Evolutionary conservation across 306 rosid genomes (phyloP).

Genomic region (Sophora flavescens): DNA sequence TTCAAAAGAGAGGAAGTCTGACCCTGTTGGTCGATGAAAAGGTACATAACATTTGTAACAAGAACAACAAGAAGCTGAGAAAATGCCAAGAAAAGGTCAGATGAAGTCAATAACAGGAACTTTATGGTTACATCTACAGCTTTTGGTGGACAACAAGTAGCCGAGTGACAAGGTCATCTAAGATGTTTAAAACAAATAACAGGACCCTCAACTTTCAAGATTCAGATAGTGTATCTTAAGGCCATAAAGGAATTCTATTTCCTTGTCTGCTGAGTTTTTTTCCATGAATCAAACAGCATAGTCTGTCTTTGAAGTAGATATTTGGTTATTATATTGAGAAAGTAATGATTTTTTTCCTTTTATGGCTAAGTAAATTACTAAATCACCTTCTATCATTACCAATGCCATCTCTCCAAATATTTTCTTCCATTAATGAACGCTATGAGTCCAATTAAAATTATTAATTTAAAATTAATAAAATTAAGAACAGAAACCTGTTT

Average conservation of each 20-base stretch:
- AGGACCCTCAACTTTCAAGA: conserved; percentile 15
- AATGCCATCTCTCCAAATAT: not conserved
- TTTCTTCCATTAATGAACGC: conserved; percentile 15
- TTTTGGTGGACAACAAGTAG: not conserved
- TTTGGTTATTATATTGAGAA: not conserved
- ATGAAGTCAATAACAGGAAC: not conserved
- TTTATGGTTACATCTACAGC: not conserved
- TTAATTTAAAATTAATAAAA: not conserved
- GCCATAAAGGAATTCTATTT: not conserved
- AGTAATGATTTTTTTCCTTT: not conserved
- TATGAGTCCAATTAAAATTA: conserved; percentile 11
- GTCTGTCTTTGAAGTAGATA: conserved; percentile 1
- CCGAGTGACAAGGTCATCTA: not conserved
- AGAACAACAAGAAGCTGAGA: not conserved
- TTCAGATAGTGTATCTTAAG: not conserved
- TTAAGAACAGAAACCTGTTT: conserved; percentile 64
- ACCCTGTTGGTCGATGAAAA: not conserved
- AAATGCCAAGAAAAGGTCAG: conserved; percentile 16
- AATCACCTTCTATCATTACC: not conserved
- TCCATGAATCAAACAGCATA: conserved; percentile 19
- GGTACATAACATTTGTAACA: conserved; percentile 1
- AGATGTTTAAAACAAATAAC: not conserved
- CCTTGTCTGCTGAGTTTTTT: not conserved
- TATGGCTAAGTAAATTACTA: not conserved
- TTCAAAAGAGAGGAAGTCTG: not conserved